phyloP scores from a whole-genome alignment of 331 rosid species.

The Quercus phellos region DNA sequence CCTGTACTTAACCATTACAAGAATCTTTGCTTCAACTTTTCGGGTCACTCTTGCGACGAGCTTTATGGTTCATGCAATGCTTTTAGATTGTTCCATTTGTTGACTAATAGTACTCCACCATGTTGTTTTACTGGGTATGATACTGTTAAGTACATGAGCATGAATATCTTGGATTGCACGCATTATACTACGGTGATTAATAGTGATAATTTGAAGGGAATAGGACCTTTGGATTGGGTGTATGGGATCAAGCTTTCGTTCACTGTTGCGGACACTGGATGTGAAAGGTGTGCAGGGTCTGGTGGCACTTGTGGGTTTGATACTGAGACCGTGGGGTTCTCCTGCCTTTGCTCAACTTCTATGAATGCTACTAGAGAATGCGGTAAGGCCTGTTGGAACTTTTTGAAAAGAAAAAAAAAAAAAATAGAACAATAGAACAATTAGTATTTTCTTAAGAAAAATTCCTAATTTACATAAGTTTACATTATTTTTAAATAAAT shows the following conservation, averaged over 20 bases:
- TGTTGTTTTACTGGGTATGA: conserved; percentile 76
- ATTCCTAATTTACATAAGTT: too few relatives aligned
- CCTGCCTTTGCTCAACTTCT: conserved; percentile 69
- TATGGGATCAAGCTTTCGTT: conserved; percentile 77
- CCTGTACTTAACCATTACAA: conserved; percentile 91
- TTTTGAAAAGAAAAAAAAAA: neutral
- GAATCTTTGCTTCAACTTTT: conserved; percentile 79
- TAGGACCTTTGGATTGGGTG: conserved; percentile 87
- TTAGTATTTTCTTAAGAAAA: too few relatives aligned
- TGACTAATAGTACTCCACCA: conserved; percentile 66
- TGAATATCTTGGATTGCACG: conserved; percentile 83
- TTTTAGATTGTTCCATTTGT: conserved; percentile 63
- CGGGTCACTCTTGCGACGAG: conserved; percentile 85
- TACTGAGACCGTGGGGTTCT: conserved; percentile 64
- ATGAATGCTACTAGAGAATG: conserved; percentile 61
- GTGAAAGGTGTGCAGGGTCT: conserved; percentile 52
- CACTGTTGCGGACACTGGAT: conserved; percentile 64
- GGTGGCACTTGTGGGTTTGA: conserved; percentile 91
- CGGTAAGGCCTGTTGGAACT: conserved; percentile 37
- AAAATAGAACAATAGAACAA: neutral
- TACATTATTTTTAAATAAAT: too few relatives aligned
- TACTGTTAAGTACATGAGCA: conserved; percentile 71
- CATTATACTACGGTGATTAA: conserved; percentile 72
- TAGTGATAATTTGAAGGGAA: conserved; percentile 43
- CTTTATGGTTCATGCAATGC: conserved; percentile 78